Conservation (phyloP, 495 filamentous ascomycete genomes). For the Hypomontagnella monticulosa region DNA sequence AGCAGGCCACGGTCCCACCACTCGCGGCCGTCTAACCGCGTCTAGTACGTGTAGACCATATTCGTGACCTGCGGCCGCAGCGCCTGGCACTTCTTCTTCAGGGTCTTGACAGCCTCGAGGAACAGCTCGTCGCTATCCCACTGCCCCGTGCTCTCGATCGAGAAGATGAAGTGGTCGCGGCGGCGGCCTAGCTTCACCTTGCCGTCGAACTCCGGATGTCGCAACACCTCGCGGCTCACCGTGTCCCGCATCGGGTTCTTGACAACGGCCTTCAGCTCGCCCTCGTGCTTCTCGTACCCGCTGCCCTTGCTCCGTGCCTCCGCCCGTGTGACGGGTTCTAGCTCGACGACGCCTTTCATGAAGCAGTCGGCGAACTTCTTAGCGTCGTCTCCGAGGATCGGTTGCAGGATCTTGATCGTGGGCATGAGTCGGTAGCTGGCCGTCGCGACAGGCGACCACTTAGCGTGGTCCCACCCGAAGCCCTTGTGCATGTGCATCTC, state of each 20-base stretch:
- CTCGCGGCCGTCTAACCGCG: background rate
- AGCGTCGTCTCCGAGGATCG: constrained; percentile 86
- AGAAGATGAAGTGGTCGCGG: constrained; percentile 97
- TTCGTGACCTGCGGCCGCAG: constrained; percentile 58
- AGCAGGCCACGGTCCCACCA: too few species aligned
- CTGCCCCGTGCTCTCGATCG: constrained; percentile 93
- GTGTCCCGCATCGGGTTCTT: constrained; percentile 86
- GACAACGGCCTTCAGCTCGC: constrained; percentile 87
- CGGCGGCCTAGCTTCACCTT: constrained; percentile 93
- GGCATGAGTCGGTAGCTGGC: constrained; percentile 92
- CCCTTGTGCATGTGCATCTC: constrained; percentile 92
- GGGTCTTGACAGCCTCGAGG: constrained; percentile 81
- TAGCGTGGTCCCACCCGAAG: constrained; percentile 93
- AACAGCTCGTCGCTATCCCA: constrained; percentile 91
- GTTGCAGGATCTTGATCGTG: constrained; percentile 79
- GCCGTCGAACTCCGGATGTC: constrained; percentile 91
- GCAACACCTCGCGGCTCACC: constrained; percentile 88
- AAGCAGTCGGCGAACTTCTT: constrained; percentile 92
- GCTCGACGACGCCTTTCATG: constrained; percentile 83
- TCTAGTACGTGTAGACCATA: constrained; percentile 52
- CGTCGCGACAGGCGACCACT: constrained; percentile 96
- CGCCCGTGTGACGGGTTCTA: constrained; percentile 74
- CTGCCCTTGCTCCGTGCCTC: constrained; percentile 69
- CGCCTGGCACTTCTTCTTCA: constrained; percentile 75
- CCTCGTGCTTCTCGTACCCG: constrained; percentile 75